Base-by-base conservation (phyloP, 495 filamentous ascomycete species). In the Xanthoparmelia taractica region DNA sequence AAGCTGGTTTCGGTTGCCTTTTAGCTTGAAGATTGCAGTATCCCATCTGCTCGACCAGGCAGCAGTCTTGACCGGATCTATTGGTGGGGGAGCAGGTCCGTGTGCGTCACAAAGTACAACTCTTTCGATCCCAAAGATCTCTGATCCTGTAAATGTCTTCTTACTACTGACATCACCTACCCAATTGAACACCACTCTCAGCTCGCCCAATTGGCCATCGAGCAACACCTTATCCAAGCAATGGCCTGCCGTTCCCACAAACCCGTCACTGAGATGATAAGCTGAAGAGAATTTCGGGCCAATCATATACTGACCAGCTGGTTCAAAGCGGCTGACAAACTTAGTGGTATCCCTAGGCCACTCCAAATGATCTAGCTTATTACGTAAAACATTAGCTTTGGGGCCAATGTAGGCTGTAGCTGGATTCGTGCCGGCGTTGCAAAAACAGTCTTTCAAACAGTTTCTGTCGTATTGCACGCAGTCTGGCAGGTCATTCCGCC, bases 111-210 rank as follows among this genome's bases (percentile, higher is more conserved):
- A 31, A 15, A 52, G 48, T 2, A 31, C 25, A 10, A 52, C 48
- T 31, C 27, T 52, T 41, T 58, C 56, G 20, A 58, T 58, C 13
- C 29, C 18, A 13, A 38, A 58, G n/a, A 58, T 7, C 25, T 58
- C 8, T 38, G 10, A 12, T 4, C 23, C 34, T 15, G 34, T 25
- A 38, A 58, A 58, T 1, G 34, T 36, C 20, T 48, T 48, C n/a
- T 58, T 58, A 25, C 56, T 58, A 15, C 13, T n/a, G 4, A 58
- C 56, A 13, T 38, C 33, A 25, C 33, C 56, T 23, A 18, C 2
- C 56, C 56, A 58, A 15, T 29, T 29, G 37, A 58, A 58, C 8
- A 58, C 34, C n/a, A 58, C 37, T 31, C 37, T 58, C 33, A 58
- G 13, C 11, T 36, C 37, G 0, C 11, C 33, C 23, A 58, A 8